phyloP scores from a whole-genome alignment of 176 grass and related monocot species.

The Oryza officinalis region DNA sequence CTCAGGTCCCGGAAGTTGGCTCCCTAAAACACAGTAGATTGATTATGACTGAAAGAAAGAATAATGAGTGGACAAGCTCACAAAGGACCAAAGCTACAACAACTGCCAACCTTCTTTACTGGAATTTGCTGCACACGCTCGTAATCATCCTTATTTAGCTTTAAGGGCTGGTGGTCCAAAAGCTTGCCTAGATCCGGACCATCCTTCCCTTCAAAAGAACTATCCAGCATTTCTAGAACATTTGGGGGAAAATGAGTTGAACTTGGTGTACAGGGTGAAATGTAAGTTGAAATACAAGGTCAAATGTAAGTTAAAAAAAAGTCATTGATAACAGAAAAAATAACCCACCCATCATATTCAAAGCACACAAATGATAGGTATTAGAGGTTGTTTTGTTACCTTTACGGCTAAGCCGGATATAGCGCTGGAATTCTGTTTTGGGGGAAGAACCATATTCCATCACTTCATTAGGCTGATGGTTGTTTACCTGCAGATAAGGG shows the following conservation, averaged over 20 bases:
- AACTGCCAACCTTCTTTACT: slow-evolving; percentile 51
- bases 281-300: background rate
- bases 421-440: slow-evolving; percentile 65
- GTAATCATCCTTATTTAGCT: slow-evolving; percentile 64
- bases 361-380: background rate
- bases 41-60: background rate
- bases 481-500: slow-evolving; percentile 55
- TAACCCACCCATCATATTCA: background rate
- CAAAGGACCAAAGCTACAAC: background rate
- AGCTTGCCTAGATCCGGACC: slow-evolving; percentile 46
- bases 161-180: slow-evolving; percentile 69
- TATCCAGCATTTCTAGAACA: slow-evolving; percentile 59
- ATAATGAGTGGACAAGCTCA: background rate
- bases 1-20: slow-evolving; percentile 83
- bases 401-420: slow-evolving; percentile 61
- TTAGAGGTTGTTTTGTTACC: slow-evolving; percentile 30
- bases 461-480: slow-evolving; percentile 59
- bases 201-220: slow-evolving; percentile 31
- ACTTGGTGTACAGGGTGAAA: background rate
- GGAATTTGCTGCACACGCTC: slow-evolving; percentile 64
- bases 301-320: background rate
- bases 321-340: background rate
- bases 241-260: background rate
- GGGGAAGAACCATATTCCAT: slow-evolving; percentile 45
- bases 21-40: slow-evolving; percentile 43